Percentiles rank a stretch among this genome's conserved stretches.
phyloP scores from a whole-genome alignment of 371 early-diverging fungal genomes.

The Syncephalastrum sp. region DNA sequence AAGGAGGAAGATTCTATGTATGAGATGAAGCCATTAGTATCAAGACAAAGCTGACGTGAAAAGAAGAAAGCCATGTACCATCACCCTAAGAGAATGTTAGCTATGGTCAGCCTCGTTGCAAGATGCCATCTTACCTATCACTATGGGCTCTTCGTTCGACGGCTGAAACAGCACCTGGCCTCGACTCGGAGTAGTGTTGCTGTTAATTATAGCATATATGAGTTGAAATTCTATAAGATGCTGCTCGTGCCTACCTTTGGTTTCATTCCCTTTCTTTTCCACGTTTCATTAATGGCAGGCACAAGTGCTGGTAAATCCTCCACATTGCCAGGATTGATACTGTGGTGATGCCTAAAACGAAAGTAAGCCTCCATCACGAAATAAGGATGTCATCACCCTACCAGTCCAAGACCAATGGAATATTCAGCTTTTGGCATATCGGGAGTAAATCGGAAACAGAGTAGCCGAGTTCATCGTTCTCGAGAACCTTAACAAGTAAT shows the following conservation, averaged over 20 bases:
- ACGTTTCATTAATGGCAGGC: constrained; percentile 38
- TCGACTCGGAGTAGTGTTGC: constrained; percentile 54
- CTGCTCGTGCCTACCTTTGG: constrained; percentile 33
- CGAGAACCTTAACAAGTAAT: constrained; percentile 19
- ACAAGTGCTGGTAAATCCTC: constrained; percentile 22
- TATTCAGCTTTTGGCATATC: constrained; percentile 35
- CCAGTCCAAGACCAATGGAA: constrained; percentile 53
- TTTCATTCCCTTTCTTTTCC: constrained; percentile 41
- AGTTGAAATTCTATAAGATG: not conserved
- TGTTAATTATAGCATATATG: constrained; percentile 9
- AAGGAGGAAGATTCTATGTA: constrained; percentile 39
- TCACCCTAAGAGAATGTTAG: too few relatives aligned
- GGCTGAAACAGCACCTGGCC: constrained; percentile 31
- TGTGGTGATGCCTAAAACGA: constrained; percentile 35
- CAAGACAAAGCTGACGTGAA: too few relatives aligned
- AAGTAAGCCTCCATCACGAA: not conserved
- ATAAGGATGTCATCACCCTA: constrained; percentile 9
- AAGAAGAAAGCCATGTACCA: too few relatives aligned
- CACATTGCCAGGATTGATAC: constrained; percentile 35
- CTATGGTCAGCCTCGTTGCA: not conserved
- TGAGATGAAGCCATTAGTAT: not conserved
- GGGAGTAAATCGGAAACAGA: constrained; percentile 47
- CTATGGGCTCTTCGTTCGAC: constrained; percentile 49
- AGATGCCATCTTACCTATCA: constrained; percentile 19
- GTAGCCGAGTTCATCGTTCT: constrained; percentile 51